Evolutionary conservation across 306 rosid genomes (phyloP), one percentile per base, ranked within the genome.

Genomic region (Lathyrus tuberosus): DNA sequence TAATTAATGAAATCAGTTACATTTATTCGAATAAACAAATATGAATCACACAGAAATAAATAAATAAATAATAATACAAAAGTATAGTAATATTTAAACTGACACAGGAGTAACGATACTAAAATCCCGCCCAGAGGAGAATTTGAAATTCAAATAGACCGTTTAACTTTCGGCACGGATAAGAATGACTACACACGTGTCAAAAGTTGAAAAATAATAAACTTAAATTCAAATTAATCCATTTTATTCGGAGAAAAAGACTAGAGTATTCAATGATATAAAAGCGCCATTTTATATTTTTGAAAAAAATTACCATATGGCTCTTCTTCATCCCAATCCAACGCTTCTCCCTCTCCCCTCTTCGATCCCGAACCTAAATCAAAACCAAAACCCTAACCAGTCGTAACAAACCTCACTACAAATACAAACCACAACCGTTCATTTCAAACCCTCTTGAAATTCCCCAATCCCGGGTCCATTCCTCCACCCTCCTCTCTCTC

Each of bases 271-370:
- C 4, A 26, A 14, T 56, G 4, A 56, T 26, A 64, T 42, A 46
- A 30, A 47, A 35, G 79, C 96, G 84, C 91, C 78, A 13, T 70
- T 74, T 81, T 51, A 28, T 13, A 72, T 26, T 13, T 84, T 84
- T 65, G 41, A 89, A 84, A 72, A 16, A 10, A 22, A 10, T 75
- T 64, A 81, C 86, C 86, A 65, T 63, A 69, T 65, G 67, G 74
- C 74, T 70, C 73, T 37, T 63, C 78, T 51, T 78, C 43, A 47
- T 77, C 31, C 37, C 20, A 54, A 67, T 15, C 44, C 6, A 10
- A 37, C 40, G 65, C 16, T 15, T 28, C 26, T 24, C 26, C 26
- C 26, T 24, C 26, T 24, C 26, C 26, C 73, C 69, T n/a, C 65
- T 15, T 31, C 67, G 4, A 49, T 20, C 43, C 70, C 37, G 41